These are phyloP conservation scores for Sporopachydermia quercuum DNA, from an alignment of 805 yeast species.

Conservation along the genomic window DNA sequence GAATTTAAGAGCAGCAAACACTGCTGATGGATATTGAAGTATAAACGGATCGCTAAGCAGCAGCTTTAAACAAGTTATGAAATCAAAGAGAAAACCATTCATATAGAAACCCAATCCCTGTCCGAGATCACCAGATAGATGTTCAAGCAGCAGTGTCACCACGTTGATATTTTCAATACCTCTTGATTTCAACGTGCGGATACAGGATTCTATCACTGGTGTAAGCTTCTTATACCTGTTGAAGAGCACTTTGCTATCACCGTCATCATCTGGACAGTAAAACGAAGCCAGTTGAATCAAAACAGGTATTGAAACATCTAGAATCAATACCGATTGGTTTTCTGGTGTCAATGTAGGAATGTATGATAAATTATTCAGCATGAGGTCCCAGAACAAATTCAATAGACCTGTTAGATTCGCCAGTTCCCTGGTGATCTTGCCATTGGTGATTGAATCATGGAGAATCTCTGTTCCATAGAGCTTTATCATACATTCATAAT, in stretches of 20 bases:
- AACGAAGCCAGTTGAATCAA: conserved; percentile 28
- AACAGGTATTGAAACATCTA: conserved; percentile 25
- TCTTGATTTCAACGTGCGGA: not conserved
- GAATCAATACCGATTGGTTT: conserved; percentile 8
- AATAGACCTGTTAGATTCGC: conserved; percentile 13
- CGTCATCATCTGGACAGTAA: conserved; percentile 3
- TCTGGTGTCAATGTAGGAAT: conserved; percentile 17
- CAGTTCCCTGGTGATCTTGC: conserved; percentile 4
- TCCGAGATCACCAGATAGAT: not conserved
- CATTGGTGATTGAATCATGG: conserved; percentile 4
- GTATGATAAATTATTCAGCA: conserved; percentile 14
- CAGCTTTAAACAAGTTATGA: not conserved
- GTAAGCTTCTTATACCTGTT: not conserved
- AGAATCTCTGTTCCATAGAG: conserved; percentile 12
- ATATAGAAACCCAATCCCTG: not conserved
- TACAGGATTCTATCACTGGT: not conserved
- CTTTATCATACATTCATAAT: conserved; percentile 12
- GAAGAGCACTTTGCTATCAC: not conserved
- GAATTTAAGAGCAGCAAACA: not conserved
- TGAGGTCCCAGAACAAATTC: conserved; percentile 15
- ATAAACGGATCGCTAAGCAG: not conserved
- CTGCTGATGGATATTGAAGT: not conserved
- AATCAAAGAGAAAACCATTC: not conserved
- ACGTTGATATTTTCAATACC: not conserved
- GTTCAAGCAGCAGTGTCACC: not conserved